Conservation (phyloP, 2,329 filamentous ascomycete genomes). For the Exophiala phaeomuriformis region DNA sequence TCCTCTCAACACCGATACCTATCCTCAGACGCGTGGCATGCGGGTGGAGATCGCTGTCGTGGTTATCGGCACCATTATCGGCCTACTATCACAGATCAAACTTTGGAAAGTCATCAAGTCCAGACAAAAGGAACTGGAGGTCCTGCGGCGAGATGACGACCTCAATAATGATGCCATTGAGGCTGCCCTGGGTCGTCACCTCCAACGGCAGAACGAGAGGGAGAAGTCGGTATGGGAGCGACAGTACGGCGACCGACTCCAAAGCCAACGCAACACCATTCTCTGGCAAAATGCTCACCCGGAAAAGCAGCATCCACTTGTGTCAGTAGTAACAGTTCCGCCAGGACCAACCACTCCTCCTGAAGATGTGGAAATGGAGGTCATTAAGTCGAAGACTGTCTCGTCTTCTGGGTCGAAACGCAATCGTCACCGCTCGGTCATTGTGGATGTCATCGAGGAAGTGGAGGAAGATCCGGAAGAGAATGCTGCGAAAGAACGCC, state of each 20-base stretch:
- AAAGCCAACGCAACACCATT: conserved; percentile 41
- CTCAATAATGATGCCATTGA: conserved; percentile 57
- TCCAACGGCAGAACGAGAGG: conserved; percentile 40
- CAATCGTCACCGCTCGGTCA: conserved; percentile 21
- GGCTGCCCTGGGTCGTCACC: conserved; percentile 58
- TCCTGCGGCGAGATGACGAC: conserved; percentile 45
- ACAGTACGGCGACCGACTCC: conserved; percentile 58
- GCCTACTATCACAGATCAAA: conserved; percentile 75
- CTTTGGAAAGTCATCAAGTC: conserved; percentile 72
- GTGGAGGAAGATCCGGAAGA: conserved; percentile 19
- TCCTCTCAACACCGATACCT: conserved; percentile 66
- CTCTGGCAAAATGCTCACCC: conserved; percentile 41
- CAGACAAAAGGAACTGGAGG: conserved; percentile 42
- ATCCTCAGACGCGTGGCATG: conserved; percentile 80
- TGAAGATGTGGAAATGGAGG: conserved; percentile 21
- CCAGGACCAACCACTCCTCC: conserved; percentile 2
- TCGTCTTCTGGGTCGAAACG: conserved; percentile 14
- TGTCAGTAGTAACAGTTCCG: conserved; percentile 16
- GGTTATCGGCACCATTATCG: conserved; percentile 65
- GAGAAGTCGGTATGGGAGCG: conserved; percentile 63
- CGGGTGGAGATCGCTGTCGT: conserved; percentile 74
- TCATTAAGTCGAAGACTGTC: conserved; percentile 3
- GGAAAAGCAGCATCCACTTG: conserved; percentile 29
- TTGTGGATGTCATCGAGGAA: conserved; percentile 25
- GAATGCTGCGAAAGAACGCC: conserved; percentile 59